These are phyloP conservation scores for Exophiala spinifera DNA, from an alignment of 2,329 filamentous ascomycete species.

Conservation along the genomic window DNA sequence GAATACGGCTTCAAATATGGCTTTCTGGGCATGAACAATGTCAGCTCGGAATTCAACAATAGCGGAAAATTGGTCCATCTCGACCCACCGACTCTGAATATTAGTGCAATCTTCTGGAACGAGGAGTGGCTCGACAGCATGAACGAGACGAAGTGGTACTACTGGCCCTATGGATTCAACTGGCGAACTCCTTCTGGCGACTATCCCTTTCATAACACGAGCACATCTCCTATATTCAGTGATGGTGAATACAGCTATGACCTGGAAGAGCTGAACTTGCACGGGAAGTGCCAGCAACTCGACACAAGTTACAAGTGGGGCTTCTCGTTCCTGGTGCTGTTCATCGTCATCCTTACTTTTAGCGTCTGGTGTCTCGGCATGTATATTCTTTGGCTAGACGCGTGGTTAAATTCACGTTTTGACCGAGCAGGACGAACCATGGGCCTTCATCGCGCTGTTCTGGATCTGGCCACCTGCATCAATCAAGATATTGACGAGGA, in stretches of 20 bases:
- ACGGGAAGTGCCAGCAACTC: constrained; percentile 20
- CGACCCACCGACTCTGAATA: constrained; percentile 6
- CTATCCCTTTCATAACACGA: constrained; percentile 5
- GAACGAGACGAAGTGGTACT: background rate
- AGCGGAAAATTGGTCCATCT: constrained; percentile 9
- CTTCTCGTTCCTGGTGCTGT: constrained; percentile 36
- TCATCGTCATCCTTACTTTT: constrained; percentile 34
- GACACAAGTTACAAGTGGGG: constrained; percentile 37
- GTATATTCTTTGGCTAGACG: constrained; percentile 37
- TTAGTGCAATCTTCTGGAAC: constrained; percentile 15
- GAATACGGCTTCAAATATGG: constrained; percentile 11
- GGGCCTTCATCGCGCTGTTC: constrained; percentile 32
- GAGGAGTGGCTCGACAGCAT: background rate
- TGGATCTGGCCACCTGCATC: constrained; percentile 22
- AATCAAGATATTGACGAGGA: constrained; percentile 12
- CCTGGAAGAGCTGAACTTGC: constrained; percentile 7
- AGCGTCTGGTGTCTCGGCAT: constrained; percentile 34
- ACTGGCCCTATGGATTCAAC: constrained; percentile 5
- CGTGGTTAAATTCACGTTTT: constrained; percentile 31
- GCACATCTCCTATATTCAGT: constrained; percentile 6
- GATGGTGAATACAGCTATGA: constrained; percentile 9
- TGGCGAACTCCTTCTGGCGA: constrained; percentile 1
- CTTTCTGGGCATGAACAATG: constrained; percentile 9
- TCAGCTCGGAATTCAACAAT: constrained; percentile 12
- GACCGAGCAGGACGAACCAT: constrained; percentile 32